These are phyloP conservation scores for Acanthamoeba lenticulata DNA, from an alignment of 208 protist genomes.

Conservation along the genomic window DNA sequence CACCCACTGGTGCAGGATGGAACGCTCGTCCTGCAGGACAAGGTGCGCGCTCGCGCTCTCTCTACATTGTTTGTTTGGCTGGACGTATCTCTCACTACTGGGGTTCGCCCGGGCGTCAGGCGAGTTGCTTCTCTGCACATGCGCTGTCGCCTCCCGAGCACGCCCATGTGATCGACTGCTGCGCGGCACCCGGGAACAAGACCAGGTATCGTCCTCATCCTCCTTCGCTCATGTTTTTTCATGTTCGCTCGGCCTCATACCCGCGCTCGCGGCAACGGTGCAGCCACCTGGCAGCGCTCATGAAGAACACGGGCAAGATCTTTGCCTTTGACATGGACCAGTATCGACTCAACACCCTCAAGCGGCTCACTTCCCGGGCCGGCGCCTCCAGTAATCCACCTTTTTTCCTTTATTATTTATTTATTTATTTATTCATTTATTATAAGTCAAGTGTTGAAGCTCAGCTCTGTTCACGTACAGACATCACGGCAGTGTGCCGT, in stretches of 20 bases:
- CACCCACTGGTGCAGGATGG: not conserved
- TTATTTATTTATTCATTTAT: too few species aligned
- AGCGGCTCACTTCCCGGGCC: not conserved
- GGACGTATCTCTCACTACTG: too few species aligned
- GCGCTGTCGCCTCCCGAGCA: not conserved
- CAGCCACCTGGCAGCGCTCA: slow-evolving; percentile 13
- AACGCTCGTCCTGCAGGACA: slow-evolving; percentile 43
- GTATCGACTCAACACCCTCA: not conserved
- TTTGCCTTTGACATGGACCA: too few species aligned
- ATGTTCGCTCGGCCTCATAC: too few species aligned
- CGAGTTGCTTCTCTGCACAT: slow-evolving; percentile 27
- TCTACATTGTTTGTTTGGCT: too few species aligned
- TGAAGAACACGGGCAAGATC: not conserved
- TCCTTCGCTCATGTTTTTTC: too few species aligned
- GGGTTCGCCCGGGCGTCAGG: too few species aligned
- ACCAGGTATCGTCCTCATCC: too few species aligned
- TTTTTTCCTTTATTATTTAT: not conserved
- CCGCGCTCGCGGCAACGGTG: not conserved
- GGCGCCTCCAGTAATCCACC: not conserved
- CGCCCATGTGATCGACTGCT: slow-evolving; percentile 35
- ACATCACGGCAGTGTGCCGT: not conserved
- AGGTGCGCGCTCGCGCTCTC: too few species aligned
- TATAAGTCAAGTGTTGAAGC: not conserved
- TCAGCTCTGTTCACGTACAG: too few species aligned
- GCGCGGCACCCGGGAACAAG: slow-evolving; percentile 76